Evolutionary conservation across 1,284 basidiomycete species (phyloP), one percentile per base, ranked within the genome.

Genomic region (Melampsora americana): DNA sequence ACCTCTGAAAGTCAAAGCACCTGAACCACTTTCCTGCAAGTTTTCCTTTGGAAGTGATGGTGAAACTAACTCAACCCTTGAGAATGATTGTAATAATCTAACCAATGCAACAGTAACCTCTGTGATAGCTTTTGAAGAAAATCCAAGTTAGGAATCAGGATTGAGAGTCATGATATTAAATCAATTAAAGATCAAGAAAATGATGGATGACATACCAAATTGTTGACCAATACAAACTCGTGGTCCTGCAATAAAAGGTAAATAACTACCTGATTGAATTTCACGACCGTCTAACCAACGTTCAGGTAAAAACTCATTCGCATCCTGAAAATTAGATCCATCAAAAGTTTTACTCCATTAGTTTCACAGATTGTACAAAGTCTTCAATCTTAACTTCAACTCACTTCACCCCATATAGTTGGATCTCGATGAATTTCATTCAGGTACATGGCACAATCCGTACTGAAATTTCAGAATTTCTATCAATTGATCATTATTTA

Each of bases 281-380:
- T 62, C 23, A 12, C 77, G 67, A 14, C 66, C 39, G 46, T 78
- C 78, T 20, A 78, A 66, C 79, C 79, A 79, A 18, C 90, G 86
- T n/a, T 90, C 88, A 9, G 90, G 90, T 75, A 89, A 86, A 80
- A 90, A 91, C 11, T 84, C 85, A 78, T 90, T 86, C 0, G 90
- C 89, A 77, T 90, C 89, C 0, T 83, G 77, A 4, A 89, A 48
- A 48, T 11, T 11, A 11, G 11, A 48, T 11, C 20, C 46, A 20
- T 23, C 1, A 50, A 30, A 16, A 32, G 26, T 18, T 20, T 46
- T 30, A 68, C 20, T 48, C 20, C 46, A 48, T 11, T 11, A 11
- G 20, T 48, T 48, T 48, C 11, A 48, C 11, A 11, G 46, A 48
- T 11, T 11, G 16, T 7, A 14, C 18, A 16, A 12, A 32, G 35